These are phyloP conservation scores for Patellifolia procumbens DNA, from an alignment of 179 eudicot species.

Conservation along the genomic window DNA sequence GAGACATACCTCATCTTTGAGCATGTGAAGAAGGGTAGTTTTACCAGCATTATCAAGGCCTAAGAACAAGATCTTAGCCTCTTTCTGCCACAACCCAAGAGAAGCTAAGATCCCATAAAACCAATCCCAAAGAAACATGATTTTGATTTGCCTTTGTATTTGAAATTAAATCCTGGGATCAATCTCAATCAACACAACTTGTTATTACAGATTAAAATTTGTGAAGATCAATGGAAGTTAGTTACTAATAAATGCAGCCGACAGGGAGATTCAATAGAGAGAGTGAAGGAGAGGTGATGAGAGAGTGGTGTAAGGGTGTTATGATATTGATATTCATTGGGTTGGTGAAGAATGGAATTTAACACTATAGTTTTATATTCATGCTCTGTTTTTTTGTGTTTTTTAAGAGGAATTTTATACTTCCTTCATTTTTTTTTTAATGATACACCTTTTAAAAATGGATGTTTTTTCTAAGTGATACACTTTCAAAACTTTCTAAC, in stretches of 20 bases:
- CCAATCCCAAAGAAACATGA: conserved; percentile 65
- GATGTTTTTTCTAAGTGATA: too few relatives aligned
- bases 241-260: conserved; percentile 4
- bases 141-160: background rate
- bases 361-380: background rate
- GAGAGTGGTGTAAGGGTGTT: conserved; percentile 1
- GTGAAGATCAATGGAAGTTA: background rate
- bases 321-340: too few relatives aligned
- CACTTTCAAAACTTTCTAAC: too few relatives aligned
- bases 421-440: too few relatives aligned
- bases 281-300: background rate
- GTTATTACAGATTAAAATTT: background rate
- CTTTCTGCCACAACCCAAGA: conserved; percentile 65
- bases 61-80: conserved; percentile 69
- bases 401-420: too few relatives aligned
- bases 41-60: conserved; percentile 78
- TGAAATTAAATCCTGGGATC: background rate
- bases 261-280: background rate
- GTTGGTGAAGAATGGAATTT: conserved; percentile 5
- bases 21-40: conserved; percentile 79
- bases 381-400: background rate
- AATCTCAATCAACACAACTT: too few relatives aligned
- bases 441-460: too few relatives aligned
- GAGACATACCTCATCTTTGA: conserved; percentile 62
- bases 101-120: conserved; percentile 69